A percentile compares a stretch with the other conserved stretches of the same genome.
Evolutionary conservation across 495 filamentous ascomycete species (phyloP).

Genomic region (Rostrohypoxylon terebratum): DNA sequence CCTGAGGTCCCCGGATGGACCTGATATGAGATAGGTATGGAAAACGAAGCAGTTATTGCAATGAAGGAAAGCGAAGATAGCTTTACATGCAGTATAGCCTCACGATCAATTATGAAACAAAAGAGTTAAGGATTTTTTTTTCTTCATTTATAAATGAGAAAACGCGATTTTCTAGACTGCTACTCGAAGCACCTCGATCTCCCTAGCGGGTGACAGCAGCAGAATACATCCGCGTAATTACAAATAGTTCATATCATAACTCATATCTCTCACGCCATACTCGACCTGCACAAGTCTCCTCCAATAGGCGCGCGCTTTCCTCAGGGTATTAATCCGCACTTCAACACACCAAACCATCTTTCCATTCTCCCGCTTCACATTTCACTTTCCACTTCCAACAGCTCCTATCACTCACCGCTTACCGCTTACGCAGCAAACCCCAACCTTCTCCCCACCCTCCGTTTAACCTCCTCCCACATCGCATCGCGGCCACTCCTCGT

Average conservation of each 20-base stretch:
- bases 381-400: background rate
- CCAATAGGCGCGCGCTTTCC: background rate
- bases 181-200: background rate
- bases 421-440: conserved; percentile 49
- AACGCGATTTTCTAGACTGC: background rate
- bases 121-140: background rate
- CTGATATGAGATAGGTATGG: background rate
- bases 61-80: background rate
- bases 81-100: background rate
- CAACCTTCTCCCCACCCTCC: conserved; percentile 65
- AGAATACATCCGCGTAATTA: conserved; percentile 4
- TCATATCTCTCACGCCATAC: conserved; percentile 1
- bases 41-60: background rate
- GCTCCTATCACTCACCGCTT: no score
- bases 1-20: background rate
- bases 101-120: background rate
- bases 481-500: conserved; percentile 80
- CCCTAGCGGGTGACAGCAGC: background rate
- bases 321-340: background rate
- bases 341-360: background rate
- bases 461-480: conserved; percentile 75
- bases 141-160: background rate
- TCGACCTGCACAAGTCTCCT: background rate
- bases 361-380: background rate
- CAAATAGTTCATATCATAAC: conserved; percentile 24